phyloP scores from a whole-genome alignment of 169 alveolate genomes.

The Plasmodium fragile region DNA sequence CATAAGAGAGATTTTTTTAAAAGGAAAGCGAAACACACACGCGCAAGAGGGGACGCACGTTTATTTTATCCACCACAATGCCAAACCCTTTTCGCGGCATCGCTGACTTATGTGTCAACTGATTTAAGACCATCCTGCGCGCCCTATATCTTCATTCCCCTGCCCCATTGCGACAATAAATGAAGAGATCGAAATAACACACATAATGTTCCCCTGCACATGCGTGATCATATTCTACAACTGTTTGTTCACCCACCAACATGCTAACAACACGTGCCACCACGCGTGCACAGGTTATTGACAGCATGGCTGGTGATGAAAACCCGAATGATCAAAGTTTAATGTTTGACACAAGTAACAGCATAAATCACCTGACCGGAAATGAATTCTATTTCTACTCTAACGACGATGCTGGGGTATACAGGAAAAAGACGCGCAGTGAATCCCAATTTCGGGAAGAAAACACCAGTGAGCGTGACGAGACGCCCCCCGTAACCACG shows the following conservation, averaged over 20 bases:
- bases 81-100: neutral
- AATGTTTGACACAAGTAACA: conserved; percentile 32
- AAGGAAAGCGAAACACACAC: neutral
- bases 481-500: neutral
- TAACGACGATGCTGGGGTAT: conserved; percentile 31
- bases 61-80: neutral
- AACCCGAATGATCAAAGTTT: conserved; percentile 13
- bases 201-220: neutral
- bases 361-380: conserved; percentile 74
- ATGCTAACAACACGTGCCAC: neutral
- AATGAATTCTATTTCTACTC: conserved; percentile 72
- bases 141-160: neutral
- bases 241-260: neutral
- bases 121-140: neutral
- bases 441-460: neutral
- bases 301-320: conserved; percentile 50
- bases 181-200: conserved; percentile 2
- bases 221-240: neutral
- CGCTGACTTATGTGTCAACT: neutral
- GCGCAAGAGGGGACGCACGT: neutral
- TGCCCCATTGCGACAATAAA: neutral
- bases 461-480: neutral
- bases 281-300: neutral
- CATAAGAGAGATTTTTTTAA: neutral
- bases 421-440: neutral